Evolutionary conservation across 2,329 filamentous ascomycete species (phyloP), one percentile per base, ranked within the genome.

Genomic region (Whalleya microplaca): DNA sequence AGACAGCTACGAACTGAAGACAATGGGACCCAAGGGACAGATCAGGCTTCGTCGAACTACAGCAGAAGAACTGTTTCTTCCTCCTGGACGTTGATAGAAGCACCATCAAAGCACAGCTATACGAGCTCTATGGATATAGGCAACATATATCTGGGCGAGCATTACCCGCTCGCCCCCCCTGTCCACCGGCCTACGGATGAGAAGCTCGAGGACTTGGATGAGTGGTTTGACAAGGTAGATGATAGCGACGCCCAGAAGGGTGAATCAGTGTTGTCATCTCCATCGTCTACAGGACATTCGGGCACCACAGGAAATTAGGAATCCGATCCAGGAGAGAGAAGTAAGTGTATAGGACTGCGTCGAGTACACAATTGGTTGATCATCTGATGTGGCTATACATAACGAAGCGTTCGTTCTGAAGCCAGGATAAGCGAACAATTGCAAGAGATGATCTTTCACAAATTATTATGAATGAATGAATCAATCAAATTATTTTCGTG

Each of bases 71-170:
- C n/a, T 37, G n/a, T 37, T 2, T 37, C 27, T n/a, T n/a, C 44
- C 18, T 29, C 16, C 19, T 46, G 41, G 40, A 32, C 44, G 16
- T 41, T 48, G 23, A 19, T 48, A 18, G 18, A 19, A 40, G 37
- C 37, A 12, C 45, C 51, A 19, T 37, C 44, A 18, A 42, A 43
- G 27, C 20, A 21, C 20, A 46, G 45, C n/a, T 54, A 48, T 32
- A 48, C 51, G 18, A 20, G 41, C 6, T 41, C 32, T 8, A 54
- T 54, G 21, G 45, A 23, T 9, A 8, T 18, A 21, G 51, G 45
- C 20, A 40, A 46, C 21, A 54, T 48, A n/a, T 54, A 54, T 20
- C 37, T 48, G 14, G 51, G 51, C 7, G 40, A 44, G 45, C 21
- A 44, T 23, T 48, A 20, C 45, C 51, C n/a, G 6, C 19, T 23